Evolutionary conservation across 352 stramenopile species (phyloP).

Genomic region (Halophytophthora batemanensis): DNA sequence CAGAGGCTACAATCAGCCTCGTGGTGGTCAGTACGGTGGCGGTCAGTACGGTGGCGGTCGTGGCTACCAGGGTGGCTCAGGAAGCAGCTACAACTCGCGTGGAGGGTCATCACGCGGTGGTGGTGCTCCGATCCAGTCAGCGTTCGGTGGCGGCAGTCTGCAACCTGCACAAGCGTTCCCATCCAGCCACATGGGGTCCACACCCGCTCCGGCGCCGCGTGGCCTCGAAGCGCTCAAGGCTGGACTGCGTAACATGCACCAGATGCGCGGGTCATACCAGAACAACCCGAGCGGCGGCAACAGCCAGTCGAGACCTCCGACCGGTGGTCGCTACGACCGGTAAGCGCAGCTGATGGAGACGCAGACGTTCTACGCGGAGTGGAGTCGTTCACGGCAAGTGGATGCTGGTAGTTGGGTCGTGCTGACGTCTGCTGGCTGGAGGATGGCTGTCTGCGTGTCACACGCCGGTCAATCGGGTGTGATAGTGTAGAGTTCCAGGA

Average conservation of each 20-base stretch:
- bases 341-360: conserved; percentile 21
- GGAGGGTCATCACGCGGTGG: conserved; percentile 16
- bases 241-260: conserved; percentile 83
- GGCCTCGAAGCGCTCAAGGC: conserved; percentile 76
- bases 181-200: conserved; percentile 30
- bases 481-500: conserved; percentile 30
- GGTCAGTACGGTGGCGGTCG: conserved; percentile 10
- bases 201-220: conserved; percentile 31
- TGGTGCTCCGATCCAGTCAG: conserved; percentile 56
- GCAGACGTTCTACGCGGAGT: not conserved
- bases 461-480: conserved; percentile 7
- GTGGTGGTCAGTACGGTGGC: conserved; percentile 15
- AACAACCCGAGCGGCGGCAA: conserved; percentile 12
- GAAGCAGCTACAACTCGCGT: conserved; percentile 12
- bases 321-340: conserved; percentile 47
- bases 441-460: not conserved
- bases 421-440: not conserved
- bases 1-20: conserved; percentile 19
- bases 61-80: conserved; percentile 31
- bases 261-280: conserved; percentile 46
- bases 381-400: not conserved
- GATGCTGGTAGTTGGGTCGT: not conserved
- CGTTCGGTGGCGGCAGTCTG: conserved; percentile 49
- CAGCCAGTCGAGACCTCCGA: conserved; percentile 3
- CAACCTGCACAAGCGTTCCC: conserved; percentile 49